phyloP scores from a whole-genome alignment of 768 basidiomycete species.

The Russula foetens region DNA sequence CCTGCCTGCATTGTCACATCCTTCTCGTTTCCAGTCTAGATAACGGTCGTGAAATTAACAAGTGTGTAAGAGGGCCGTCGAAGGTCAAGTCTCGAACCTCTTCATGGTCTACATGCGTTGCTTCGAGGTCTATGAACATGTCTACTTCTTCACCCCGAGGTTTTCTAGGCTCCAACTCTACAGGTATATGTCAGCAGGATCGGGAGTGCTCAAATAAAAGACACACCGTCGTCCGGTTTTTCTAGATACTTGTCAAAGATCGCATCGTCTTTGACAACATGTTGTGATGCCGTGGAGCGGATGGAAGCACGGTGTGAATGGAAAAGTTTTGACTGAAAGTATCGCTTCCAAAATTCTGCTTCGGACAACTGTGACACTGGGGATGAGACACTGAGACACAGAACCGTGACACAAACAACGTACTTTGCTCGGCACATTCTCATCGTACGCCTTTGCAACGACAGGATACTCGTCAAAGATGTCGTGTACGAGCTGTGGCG shows the following conservation, averaged over 20 bases:
- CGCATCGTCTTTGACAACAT: constrained; percentile 81
- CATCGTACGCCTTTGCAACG: constrained; percentile 83
- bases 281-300: constrained; percentile 74
- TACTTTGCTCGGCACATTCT: constrained; percentile 87
- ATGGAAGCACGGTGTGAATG: constrained; percentile 92
- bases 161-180: constrained; percentile 74
- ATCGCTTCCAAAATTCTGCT: constrained; percentile 92
- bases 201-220: not conserved
- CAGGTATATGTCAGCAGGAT: not conserved
- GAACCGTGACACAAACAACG: not conserved
- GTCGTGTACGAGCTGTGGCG: constrained; percentile 86
- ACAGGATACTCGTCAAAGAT: constrained; percentile 98
- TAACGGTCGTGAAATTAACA: not conserved
- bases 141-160: constrained; percentile 60
- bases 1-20: constrained; percentile 97
- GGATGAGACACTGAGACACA: not conserved
- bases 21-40: constrained; percentile 77
- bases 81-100: constrained; percentile 43
- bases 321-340: constrained; percentile 94
- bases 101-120: constrained; percentile 85
- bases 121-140: constrained; percentile 75
- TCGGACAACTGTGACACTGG: constrained; percentile 59
- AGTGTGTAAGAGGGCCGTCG: not conserved
- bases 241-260: constrained; percentile 97
- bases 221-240: constrained; percentile 85